phyloP scores from a whole-genome alignment of 2,329 filamentous ascomycete genomes.

The Colletotrichum eremochloae region DNA sequence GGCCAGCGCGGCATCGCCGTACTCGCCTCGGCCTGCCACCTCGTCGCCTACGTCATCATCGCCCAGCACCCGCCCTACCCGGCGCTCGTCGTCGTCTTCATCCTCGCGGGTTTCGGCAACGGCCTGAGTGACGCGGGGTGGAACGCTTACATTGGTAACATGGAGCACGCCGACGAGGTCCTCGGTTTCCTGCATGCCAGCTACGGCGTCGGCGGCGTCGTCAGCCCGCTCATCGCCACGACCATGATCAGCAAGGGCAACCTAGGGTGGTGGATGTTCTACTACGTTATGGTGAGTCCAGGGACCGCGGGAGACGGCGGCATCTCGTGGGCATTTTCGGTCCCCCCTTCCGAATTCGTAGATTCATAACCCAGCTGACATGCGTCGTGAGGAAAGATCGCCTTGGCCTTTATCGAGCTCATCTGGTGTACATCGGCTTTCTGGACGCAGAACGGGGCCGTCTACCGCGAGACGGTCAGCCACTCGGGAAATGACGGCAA shows the following conservation, averaged over 20 bases:
- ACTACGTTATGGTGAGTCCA: slow-evolving; percentile 76
- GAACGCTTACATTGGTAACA: slow-evolving; percentile 72
- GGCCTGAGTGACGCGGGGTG: slow-evolving; percentile 71
- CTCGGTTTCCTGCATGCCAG: slow-evolving; percentile 77
- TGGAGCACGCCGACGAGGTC: slow-evolving; percentile 77
- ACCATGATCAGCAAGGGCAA: slow-evolving; percentile 74
- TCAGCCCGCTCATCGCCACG: slow-evolving; percentile 79
- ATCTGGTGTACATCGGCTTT: slow-evolving; percentile 64
- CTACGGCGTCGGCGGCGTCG: slow-evolving; percentile 76
- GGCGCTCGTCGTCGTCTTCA: slow-evolving; percentile 74
- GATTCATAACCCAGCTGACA: not conserved
- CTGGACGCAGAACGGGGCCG: slow-evolving; percentile 68
- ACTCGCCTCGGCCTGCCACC: slow-evolving; percentile 70
- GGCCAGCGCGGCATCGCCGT: slow-evolving; percentile 72
- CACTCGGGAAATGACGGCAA: slow-evolving; percentile 44
- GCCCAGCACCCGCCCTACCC: slow-evolving; percentile 77
- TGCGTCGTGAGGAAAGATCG: slow-evolving; percentile 57
- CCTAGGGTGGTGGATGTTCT: slow-evolving; percentile 78
- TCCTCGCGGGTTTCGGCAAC: slow-evolving; percentile 78
- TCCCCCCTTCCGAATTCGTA: too few species aligned
- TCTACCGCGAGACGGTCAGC: slow-evolving; percentile 60
- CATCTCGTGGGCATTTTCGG: slow-evolving; percentile 6
- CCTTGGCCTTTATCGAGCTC: slow-evolving; percentile 67
- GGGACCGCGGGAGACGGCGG: not conserved
- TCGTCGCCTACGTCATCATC: slow-evolving; percentile 74